A percentile compares a stretch with the other conserved stretches of the same genome.
Conservation (phyloP, 768 basidiomycete species). For the Tricholoma saponaceum region DNA sequence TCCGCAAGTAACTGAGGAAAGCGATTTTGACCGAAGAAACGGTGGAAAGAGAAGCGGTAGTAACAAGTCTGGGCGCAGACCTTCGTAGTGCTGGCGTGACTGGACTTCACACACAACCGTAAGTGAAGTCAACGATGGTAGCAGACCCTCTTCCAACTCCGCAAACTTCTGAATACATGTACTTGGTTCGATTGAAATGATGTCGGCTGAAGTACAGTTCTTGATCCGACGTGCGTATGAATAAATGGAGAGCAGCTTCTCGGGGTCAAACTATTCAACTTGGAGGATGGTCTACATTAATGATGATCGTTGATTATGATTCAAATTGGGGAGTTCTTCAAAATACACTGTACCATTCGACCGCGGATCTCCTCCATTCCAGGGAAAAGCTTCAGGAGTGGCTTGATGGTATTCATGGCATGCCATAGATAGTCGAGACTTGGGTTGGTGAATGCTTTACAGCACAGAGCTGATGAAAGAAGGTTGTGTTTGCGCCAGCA, state of each 20-base stretch:
- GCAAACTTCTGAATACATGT: not conserved
- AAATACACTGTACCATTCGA: not conserved
- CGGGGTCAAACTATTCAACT: not conserved
- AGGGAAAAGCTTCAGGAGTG: conserved; percentile 7
- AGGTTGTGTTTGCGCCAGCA: not conserved
- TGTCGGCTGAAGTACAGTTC: not conserved
- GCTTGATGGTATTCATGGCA: conserved; percentile 1
- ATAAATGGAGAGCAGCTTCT: too few relatives aligned
- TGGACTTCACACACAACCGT: not conserved
- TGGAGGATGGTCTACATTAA: not conserved
- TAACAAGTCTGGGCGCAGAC: too few relatives aligned
- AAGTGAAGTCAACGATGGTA: conserved; percentile 1
- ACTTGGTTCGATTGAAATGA: not conserved
- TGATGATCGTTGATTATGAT: not conserved
- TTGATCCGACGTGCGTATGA: not conserved
- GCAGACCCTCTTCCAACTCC: not conserved
- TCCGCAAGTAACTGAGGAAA: not conserved
- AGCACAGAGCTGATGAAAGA: conserved; percentile 2
- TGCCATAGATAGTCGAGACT: conserved; percentile 7
- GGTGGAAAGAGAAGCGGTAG: not conserved
- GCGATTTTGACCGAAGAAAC: not conserved
- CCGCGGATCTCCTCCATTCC: not conserved
- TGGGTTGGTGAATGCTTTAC: conserved; percentile 7
- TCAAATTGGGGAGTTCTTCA: too few relatives aligned
- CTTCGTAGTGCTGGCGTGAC: too few relatives aligned